Evolutionary conservation across 108 stramenopile species (phyloP).

Genomic region (Asterionellopsis glacialis): DNA sequence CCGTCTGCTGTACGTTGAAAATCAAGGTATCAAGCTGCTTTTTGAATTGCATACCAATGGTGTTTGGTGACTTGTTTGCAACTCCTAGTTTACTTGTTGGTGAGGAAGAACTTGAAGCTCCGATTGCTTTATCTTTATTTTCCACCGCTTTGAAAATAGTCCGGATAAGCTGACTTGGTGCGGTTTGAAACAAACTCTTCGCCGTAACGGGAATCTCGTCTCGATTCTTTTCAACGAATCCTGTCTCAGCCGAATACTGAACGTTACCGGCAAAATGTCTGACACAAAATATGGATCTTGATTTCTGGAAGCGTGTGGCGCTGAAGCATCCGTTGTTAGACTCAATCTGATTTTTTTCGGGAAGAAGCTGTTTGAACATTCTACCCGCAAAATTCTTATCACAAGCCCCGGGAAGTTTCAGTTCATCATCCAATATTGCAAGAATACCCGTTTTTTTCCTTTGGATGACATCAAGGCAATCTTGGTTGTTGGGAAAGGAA

Average conservation of each 20-base stretch:
- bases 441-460: slow-evolving; percentile 70
- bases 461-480: slow-evolving; percentile 85
- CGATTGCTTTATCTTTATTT: slow-evolving; percentile 33
- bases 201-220: slow-evolving; percentile 92
- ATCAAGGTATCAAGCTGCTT: slow-evolving; percentile 80
- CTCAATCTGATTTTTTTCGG: slow-evolving; percentile 35
- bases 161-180: slow-evolving; percentile 68
- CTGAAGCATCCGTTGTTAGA: slow-evolving; percentile 49
- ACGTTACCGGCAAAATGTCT: slow-evolving; percentile 96
- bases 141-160: slow-evolving; percentile 67
- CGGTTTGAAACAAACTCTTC: slow-evolving; percentile 81
- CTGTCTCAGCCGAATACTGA: slow-evolving; percentile 83
- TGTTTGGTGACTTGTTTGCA: slow-evolving; percentile 34
- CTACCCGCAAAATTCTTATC: slow-evolving; percentile 52
- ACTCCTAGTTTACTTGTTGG: slow-evolving; percentile 3
- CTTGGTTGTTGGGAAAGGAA: slow-evolving; percentile 85
- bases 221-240: slow-evolving; percentile 97
- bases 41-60: slow-evolving; percentile 85
- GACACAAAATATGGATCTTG: slow-evolving; percentile 76
- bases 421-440: slow-evolving; percentile 74
- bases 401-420: slow-evolving; percentile 42
- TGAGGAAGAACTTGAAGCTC: slow-evolving; percentile 16
- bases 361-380: slow-evolving; percentile 43
- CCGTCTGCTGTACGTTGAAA: slow-evolving; percentile 80
- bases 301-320: slow-evolving; percentile 74